Base-by-base conservation (phyloP, 164 flowering plant species). In the Stephania yunnanensis region DNA sequence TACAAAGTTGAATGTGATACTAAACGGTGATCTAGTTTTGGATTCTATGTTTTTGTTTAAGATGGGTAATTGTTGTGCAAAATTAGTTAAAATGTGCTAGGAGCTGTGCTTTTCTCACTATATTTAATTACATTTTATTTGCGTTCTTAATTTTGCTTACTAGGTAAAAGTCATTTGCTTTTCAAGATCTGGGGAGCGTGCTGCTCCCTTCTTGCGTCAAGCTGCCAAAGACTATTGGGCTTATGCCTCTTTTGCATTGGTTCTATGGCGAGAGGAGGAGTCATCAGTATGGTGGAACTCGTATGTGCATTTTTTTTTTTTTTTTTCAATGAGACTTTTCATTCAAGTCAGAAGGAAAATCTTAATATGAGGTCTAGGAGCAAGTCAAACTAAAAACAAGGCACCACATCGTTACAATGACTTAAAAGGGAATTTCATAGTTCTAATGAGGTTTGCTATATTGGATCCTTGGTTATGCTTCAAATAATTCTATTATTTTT, bases 111-210 rank as follows among this genome's bases (percentile, higher is more conserved):
- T 13, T 19, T 46, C 17, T 46, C n/a, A 9, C 53, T 3, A 9
- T 19, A 52, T 69, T 68, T 44, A 1, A 19, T 70, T 6, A 69
- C 50, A 15, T 75, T 19, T 30, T 68, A 63, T 10, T 72, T 31
- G 6, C 52, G 12, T 63, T 68, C 48, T 12, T 20, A 42, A 22
- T 68, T 64, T 19, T 79, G 69, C 55, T 17, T 75, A 13, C 46
- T 75, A 94, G 98, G 95, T 93, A 65, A 94, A 90, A 85, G 94
- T 92, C 46, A 86, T 96, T 74, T 83, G 83, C 82, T 90, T 94
- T 87, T 91, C 98, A 73, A 82, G 83, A 81, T 89, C 95, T 6
- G 99, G 99, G 83, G 90, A 90, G 74, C 97, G 99, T 73, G 98
- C 98, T 53, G 85, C 95, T 76, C 98, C 98, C 31, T 86, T 89